A percentile compares a stretch with the other conserved stretches of the same genome.
Conservation (phyloP, 345 rosid genomes). For the Melastoma malabathricum region DNA sequence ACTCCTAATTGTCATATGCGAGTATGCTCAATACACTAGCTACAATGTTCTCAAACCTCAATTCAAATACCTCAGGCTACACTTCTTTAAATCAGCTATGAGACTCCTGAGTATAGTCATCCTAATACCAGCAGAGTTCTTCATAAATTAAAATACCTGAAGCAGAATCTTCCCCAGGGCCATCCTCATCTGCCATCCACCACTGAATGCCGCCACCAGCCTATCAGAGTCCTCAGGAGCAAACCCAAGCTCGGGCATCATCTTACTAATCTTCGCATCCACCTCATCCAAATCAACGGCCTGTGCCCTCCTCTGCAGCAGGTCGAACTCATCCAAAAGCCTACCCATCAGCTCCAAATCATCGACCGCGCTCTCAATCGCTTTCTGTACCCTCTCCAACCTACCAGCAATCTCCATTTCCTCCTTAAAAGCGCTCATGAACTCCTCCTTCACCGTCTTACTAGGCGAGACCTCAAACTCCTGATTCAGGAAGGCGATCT, state of each 20-base stretch:
- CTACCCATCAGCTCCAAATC: constrained; percentile 94
- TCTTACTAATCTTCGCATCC: constrained; percentile 79
- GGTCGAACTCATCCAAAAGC: constrained; percentile 86
- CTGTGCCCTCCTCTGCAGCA: constrained; percentile 74
- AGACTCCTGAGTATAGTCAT: not conserved
- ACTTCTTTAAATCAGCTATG: not conserved
- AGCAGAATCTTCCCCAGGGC: constrained; percentile 91
- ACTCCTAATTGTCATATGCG: too few species aligned
- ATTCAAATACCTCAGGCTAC: too few species aligned
- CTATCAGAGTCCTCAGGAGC: constrained; percentile 70
- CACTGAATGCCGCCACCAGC: constrained; percentile 83
- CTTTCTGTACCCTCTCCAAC: constrained; percentile 79
- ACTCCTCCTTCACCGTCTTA: constrained; percentile 88
- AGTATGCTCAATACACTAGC: too few species aligned
- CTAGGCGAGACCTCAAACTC: constrained; percentile 87
- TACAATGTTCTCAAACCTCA: too few species aligned
- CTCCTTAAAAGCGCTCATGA: constrained; percentile 71
- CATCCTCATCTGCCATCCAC: constrained; percentile 99
- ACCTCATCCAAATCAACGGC: constrained; percentile 53
- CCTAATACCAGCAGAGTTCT: not conserved
- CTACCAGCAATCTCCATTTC: constrained; percentile 64
- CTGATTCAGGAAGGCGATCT: constrained; percentile 67
- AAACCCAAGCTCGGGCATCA: constrained; percentile 93
- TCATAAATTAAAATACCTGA: constrained; percentile 37
- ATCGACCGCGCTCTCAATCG: constrained; percentile 60